Evolutionary conservation across 495 filamentous ascomycete species (phyloP).

Genomic region (Filosporella fistucella): DNA sequence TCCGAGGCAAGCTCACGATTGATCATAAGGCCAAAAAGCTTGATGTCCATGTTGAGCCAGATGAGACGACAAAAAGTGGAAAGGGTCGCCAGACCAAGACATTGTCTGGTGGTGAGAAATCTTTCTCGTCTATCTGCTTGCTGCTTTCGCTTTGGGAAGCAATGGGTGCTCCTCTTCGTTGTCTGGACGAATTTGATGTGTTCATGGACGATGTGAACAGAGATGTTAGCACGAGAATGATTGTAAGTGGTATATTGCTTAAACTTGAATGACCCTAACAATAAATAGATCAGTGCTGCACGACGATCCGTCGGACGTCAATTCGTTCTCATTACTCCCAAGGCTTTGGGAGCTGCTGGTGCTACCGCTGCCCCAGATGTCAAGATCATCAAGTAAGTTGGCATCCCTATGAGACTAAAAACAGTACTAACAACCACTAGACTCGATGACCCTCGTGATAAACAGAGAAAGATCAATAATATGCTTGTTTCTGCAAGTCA

Average conservation of each 20-base stretch:
- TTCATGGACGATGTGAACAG: conserved; percentile 99
- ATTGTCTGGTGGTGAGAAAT: conserved; percentile 93
- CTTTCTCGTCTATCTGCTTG: conserved; percentile 93
- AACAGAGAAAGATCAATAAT: conserved; percentile 37
- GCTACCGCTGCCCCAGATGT: conserved; percentile 68
- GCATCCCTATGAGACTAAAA: neutral
- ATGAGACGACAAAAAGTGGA: conserved; percentile 61
- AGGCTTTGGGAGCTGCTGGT: conserved; percentile 68
- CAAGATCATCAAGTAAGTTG: conserved; percentile 71
- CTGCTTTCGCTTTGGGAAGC: conserved; percentile 93
- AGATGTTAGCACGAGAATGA: conserved; percentile 90
- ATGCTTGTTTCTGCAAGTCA: no score
- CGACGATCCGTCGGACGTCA: conserved; percentile 82
- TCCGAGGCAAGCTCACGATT: conserved; percentile 73
- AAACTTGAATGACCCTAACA: conserved; percentile 9
- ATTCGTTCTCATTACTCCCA: conserved; percentile 95
- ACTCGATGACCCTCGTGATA: conserved; percentile 51
- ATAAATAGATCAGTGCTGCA: conserved; percentile 71
- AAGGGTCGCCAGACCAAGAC: conserved; percentile 81
- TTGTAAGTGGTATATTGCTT: conserved; percentile 51
- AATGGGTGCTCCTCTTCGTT: conserved; percentile 92
- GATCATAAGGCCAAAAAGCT: conserved; percentile 70
- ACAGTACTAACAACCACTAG: conserved; percentile 28
- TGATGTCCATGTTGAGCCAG: conserved; percentile 78
- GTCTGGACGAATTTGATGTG: conserved; percentile 97